A percentile compares a stretch with the other conserved stretches of the same genome.
Conservation (phyloP, 2,329 filamentous ascomycete species). For the Alternaria arborescens region DNA sequence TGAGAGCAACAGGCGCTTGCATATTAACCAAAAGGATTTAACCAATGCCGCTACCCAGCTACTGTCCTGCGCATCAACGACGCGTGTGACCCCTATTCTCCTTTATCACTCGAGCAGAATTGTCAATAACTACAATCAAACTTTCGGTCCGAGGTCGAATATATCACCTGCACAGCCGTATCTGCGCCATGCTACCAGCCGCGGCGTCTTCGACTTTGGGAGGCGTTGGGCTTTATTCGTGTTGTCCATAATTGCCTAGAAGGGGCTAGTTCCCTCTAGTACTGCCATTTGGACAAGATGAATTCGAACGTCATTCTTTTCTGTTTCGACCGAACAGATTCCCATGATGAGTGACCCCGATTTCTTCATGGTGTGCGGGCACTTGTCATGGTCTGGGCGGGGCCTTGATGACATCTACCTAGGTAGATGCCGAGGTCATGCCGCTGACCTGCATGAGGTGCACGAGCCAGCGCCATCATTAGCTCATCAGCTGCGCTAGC, state of each 20-base stretch:
- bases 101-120: not conserved
- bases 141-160: slow-evolving; percentile 7
- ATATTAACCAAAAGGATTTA: not conserved
- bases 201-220: not conserved
- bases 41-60: slow-evolving; percentile 3
- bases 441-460: slow-evolving; percentile 23
- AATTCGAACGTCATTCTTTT: not conserved
- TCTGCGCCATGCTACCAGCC: not conserved
- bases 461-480: slow-evolving; percentile 18
- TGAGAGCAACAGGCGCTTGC: not conserved
- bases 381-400: slow-evolving; percentile 9
- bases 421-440: slow-evolving; percentile 13
- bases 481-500: slow-evolving; percentile 19
- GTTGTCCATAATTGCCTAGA: not conserved
- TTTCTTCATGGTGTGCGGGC: slow-evolving; percentile 6
- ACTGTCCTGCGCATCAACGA: slow-evolving; percentile 3
- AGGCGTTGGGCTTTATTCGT: not conserved
- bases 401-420: slow-evolving; percentile 17
- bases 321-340: not conserved
- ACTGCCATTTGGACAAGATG: not conserved
- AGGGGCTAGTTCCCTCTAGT: not conserved
- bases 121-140: not conserved
- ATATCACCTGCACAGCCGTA: slow-evolving; percentile 1
- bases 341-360: not conserved
- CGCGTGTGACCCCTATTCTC: slow-evolving; percentile 6